Evolutionary conservation across 257 asterid genomes (phyloP), one percentile per base, ranked within the genome.

Genomic region (Knoxia roxburghii): DNA sequence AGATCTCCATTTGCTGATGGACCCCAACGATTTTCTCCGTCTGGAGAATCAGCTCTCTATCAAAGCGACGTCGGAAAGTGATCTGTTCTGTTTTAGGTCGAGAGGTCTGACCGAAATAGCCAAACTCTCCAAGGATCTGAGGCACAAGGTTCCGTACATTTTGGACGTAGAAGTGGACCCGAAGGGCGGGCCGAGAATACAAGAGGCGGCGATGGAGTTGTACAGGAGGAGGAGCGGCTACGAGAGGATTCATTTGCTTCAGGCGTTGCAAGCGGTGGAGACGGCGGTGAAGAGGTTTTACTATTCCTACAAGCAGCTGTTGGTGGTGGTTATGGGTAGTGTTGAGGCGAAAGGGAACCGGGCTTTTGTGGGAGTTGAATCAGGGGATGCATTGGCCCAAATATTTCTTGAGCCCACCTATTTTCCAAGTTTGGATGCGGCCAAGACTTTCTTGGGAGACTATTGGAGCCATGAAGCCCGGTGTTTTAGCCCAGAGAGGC

Each of bases 391-490:
- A 53, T 76, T 92, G 78, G 81, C 85, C 54, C 96, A 86, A 49
- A 86, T 89, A 5, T 84, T 83, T 71, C 76, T 83, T 1, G 96
- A 92, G 81, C 98, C 98, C 21, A 85, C 96, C 20, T 92, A 87
- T 78, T 92, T 84, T 72, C 98, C 98, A 62, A 89, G 96, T 53
- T 76, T 92, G 81, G 98, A 89, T 63, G 98, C 92, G 0, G 98
- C 98, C 1, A 92, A 92, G 85, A 89, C 96, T 49, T 92, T 92
- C 79, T 80, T 89, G 5, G 98, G 96, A n/a, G 91, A 84, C 46
- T 67, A 81, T 61, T 80, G 91, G 95, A 76, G 89, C 71, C 86
- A 69, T 60, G 87, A 76, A 9, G 46, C 71, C 4, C 79, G 74
- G 24, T 43, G 68, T 59, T 60, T 17, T 10, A 46, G 76, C 10